phyloP scores from a whole-genome alignment of 2,329 filamentous ascomycete species.

The Ophioceras dolichostomum region DNA sequence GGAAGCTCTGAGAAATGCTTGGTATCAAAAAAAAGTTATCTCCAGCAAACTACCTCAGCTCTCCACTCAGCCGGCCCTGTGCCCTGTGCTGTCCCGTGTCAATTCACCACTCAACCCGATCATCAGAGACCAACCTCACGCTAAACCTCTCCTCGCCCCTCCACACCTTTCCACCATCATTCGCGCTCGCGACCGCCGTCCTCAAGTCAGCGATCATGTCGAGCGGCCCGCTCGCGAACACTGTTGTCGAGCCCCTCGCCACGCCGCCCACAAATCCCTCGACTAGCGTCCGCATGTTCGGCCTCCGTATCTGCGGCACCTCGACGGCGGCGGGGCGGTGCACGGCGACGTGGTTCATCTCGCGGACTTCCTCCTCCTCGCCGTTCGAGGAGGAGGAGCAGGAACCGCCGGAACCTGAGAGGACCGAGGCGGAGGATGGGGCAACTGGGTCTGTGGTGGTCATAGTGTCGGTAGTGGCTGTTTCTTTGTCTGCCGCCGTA shows the following conservation, averaged over 20 bases:
- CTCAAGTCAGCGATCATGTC: constrained; percentile 48
- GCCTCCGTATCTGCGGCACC: constrained; percentile 18
- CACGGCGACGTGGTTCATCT: constrained; percentile 6
- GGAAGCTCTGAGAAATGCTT: too few relatives aligned
- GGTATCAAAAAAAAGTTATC: too few relatives aligned
- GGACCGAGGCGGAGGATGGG: too few relatives aligned
- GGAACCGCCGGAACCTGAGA: constrained; percentile 9
- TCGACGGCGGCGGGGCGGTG: constrained; percentile 11
- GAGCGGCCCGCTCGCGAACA: constrained; percentile 49
- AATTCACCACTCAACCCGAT: constrained; percentile 46
- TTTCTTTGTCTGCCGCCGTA: constrained; percentile 10
- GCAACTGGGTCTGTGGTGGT: too few relatives aligned
- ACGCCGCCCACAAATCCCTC: constrained; percentile 33
- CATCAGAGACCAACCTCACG: constrained; percentile 46
- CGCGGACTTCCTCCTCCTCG: constrained; percentile 10
- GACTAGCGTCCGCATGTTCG: constrained; percentile 33
- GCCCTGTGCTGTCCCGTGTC: too few relatives aligned
- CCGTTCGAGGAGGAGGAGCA: constrained; percentile 8
- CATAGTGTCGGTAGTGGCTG: constrained; percentile 11
- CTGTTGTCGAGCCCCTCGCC: constrained; percentile 34
- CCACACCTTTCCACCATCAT: constrained; percentile 42
- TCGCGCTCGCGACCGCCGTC: constrained; percentile 37
- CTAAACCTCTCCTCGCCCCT: constrained; percentile 41
- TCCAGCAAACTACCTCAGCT: too few relatives aligned
- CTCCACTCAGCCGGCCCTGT: too few relatives aligned